These are phyloP conservation scores for Kurtzmaniella fragi DNA, from an alignment of 805 yeast species.

Conservation along the genomic window DNA sequence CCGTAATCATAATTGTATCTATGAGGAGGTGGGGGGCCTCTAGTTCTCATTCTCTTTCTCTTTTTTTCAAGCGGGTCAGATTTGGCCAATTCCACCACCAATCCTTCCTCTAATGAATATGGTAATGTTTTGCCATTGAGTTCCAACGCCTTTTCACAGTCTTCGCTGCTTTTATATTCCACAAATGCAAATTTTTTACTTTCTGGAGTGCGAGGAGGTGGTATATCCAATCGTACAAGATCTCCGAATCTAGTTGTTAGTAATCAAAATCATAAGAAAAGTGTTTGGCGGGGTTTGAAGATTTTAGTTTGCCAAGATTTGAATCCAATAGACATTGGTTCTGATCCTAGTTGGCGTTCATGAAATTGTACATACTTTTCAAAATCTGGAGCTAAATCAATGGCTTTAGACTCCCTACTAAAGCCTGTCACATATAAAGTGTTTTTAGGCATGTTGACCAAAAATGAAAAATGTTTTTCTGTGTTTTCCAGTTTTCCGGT, in stretches of 20 bases:
- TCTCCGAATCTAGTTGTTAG: constrained; percentile 44
- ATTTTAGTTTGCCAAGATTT: neutral
- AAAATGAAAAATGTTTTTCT: neutral
- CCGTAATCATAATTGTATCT: constrained; percentile 13
- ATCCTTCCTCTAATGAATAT: constrained; percentile 34
- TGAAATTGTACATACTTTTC: constrained; percentile 56
- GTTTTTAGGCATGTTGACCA: constrained; percentile 34
- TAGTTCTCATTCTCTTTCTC: constrained; percentile 14
- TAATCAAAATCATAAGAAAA: constrained; percentile 4
- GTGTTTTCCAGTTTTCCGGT: neutral
- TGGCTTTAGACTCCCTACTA: constrained; percentile 47
- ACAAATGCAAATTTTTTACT: constrained; percentile 63
- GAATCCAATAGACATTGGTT: neutral
- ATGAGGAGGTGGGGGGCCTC: constrained; percentile 16
- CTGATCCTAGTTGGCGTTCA: neutral
- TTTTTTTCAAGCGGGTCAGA: constrained; percentile 44
- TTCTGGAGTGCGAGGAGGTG: constrained; percentile 57
- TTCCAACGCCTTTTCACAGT: constrained; percentile 50
- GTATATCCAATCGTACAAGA: constrained; percentile 54
- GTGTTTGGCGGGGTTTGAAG: constrained; percentile 5
- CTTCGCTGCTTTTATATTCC: constrained; percentile 47
- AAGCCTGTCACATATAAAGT: constrained; percentile 59
- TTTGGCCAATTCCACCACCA: constrained; percentile 52
- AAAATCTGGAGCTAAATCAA: constrained; percentile 54
- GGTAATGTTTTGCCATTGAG: constrained; percentile 43